These are phyloP conservation scores for Niebla homalea DNA, from an alignment of 495 filamentous ascomycete species.

Conservation along the genomic window DNA sequence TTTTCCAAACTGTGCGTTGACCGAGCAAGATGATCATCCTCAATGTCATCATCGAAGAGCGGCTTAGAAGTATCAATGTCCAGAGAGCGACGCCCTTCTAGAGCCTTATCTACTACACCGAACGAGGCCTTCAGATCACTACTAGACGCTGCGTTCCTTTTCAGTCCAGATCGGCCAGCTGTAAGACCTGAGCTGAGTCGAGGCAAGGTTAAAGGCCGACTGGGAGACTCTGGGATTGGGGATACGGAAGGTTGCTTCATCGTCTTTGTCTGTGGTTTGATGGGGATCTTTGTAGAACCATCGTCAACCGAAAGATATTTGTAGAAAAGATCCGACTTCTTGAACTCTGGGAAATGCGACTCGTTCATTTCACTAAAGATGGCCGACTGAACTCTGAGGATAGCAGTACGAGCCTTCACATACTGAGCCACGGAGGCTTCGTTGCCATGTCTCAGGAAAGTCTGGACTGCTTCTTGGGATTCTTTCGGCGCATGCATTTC, in stretches of 20 bases:
- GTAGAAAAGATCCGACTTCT: conserved; percentile 83
- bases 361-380: conserved; percentile 73
- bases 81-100: conserved; percentile 40
- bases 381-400: conserved; percentile 68
- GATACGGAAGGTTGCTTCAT: conserved; percentile 14
- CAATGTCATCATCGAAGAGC: conserved; percentile 54
- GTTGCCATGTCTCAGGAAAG: conserved; percentile 65
- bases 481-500: conserved; percentile 65
- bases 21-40: conserved; percentile 46
- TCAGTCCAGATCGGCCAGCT: conserved; percentile 31
- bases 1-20: conserved; percentile 45
- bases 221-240: conserved; percentile 17
- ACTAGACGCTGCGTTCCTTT: conserved; percentile 44
- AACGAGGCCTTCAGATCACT: conserved; percentile 36
- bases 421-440: conserved; percentile 70
- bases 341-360: conserved; percentile 71
- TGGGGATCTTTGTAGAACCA: conserved; percentile 36
- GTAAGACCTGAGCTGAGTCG: conserved; percentile 28
- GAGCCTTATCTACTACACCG: conserved; percentile 24
- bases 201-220: conserved; percentile 27
- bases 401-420: conserved; percentile 64
- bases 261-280: conserved; percentile 18
- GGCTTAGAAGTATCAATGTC: conserved; percentile 40
- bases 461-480: conserved; percentile 52
- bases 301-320: conserved; percentile 90